These are phyloP conservation scores for Trametes hirsuta DNA, from an alignment of 1,284 basidiomycete species.

Conservation along the genomic window DNA sequence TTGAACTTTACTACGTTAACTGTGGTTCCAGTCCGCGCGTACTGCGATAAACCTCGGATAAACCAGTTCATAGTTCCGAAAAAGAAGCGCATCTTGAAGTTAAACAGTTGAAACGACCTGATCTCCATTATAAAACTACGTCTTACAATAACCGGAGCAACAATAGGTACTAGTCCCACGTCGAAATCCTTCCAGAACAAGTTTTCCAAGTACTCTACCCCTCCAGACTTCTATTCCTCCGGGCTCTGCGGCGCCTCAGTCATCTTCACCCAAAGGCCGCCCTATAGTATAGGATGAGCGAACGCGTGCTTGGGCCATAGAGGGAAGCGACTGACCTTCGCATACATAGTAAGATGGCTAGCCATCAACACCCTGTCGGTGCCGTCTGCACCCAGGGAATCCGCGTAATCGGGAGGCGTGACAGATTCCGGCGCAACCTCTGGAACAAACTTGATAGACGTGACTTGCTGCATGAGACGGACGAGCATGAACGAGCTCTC, in stretches of 20 bases:
- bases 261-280: conserved; percentile 31
- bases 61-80: too few relatives aligned
- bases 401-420: conserved; percentile 22
- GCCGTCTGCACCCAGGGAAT: conserved; percentile 39
- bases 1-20: too few relatives aligned
- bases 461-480: conserved; percentile 63
- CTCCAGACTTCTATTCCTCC: not conserved
- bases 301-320: not conserved
- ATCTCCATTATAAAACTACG: too few relatives aligned
- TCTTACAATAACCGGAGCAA: too few relatives aligned
- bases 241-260: conserved; percentile 7
- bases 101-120: too few relatives aligned
- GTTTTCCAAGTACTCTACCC: not conserved
- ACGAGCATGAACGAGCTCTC: conserved; percentile 70
- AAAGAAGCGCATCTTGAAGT: too few relatives aligned
- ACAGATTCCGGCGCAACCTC: conserved; percentile 40
- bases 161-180: not conserved
- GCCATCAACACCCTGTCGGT: conserved; percentile 55
- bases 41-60: too few relatives aligned
- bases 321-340: conserved; percentile 39
- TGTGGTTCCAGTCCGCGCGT: too few relatives aligned
- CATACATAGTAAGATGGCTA: conserved; percentile 58
- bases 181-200: not conserved
- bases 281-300: conserved; percentile 7
- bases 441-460: conserved; percentile 44